Evolutionary conservation across 2,329 filamentous ascomycete genomes (phyloP).

Genomic region (Pseudogymnoascus pannorum): DNA sequence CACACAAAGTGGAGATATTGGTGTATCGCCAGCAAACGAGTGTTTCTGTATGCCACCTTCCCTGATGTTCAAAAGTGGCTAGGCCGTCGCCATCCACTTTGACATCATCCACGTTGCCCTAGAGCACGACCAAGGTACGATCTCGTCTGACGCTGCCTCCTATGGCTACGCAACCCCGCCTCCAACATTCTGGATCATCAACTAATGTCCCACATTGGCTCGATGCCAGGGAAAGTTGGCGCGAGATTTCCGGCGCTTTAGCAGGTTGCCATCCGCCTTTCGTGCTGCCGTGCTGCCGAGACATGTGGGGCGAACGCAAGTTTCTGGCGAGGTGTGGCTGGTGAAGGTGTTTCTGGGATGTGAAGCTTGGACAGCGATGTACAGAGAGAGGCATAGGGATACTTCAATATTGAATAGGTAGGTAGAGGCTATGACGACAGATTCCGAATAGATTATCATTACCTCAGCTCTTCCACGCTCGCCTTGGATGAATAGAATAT

Average conservation of each 20-base stretch:
- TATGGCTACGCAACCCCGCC: not conserved
- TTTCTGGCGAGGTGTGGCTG: not conserved
- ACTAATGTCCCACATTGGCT: not conserved
- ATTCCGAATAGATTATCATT: not conserved
- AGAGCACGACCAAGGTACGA: not conserved
- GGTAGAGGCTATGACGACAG: not conserved
- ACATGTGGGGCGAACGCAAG: not conserved
- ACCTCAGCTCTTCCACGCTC: not conserved
- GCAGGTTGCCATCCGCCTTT: constrained; percentile 1
- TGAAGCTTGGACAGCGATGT: constrained; percentile 5
- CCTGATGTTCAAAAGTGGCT: not conserved
- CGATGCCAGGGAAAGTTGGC: not conserved
- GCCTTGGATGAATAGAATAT: not conserved
- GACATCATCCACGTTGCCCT: not conserved
- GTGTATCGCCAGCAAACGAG: not conserved
- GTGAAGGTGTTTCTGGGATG: not conserved
- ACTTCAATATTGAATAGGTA: not conserved
- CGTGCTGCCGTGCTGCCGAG: constrained; percentile 2
- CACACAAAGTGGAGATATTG: not conserved
- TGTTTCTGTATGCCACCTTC: not conserved
- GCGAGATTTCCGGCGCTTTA: not conserved
- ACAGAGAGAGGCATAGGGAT: not conserved
- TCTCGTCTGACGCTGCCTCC: not conserved
- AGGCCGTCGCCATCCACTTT: not conserved
- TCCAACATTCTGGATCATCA: not conserved